Evolutionary conservation across 768 basidiomycete genomes (phyloP).

Genomic region (Punctularia strigosozonata): DNA sequence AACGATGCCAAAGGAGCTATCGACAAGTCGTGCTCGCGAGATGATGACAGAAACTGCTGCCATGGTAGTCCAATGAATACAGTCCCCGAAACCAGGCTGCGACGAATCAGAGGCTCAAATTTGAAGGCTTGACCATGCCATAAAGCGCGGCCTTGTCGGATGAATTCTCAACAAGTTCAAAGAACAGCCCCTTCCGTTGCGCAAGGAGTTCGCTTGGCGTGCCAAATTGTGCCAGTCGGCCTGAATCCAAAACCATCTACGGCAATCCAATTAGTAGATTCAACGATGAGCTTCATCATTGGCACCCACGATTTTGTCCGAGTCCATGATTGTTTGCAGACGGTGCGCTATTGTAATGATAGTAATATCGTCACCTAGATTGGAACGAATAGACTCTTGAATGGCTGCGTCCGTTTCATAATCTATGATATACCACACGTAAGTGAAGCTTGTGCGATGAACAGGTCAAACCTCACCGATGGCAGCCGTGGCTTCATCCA

Average conservation of each 20-base stretch:
- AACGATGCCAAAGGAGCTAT: too few species aligned
- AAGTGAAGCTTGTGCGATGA: slow-evolving; percentile 9
- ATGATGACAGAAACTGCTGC: too few species aligned
- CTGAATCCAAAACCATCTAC: slow-evolving; percentile 6
- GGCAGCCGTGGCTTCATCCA: slow-evolving; percentile 12
- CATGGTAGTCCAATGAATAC: too few species aligned
- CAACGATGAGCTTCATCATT: not conserved
- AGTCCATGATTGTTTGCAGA: slow-evolving; percentile 22
- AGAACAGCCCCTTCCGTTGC: not conserved
- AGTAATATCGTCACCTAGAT: slow-evolving; percentile 27
- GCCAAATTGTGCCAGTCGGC: not conserved
- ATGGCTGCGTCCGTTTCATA: slow-evolving; percentile 37
- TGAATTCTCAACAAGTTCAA: not conserved
- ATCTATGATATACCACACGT: too few species aligned
- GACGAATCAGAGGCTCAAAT: too few species aligned
- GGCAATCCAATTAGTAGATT: not conserved
- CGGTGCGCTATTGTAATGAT: slow-evolving; percentile 26
- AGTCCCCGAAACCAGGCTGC: too few species aligned
- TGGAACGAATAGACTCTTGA: slow-evolving; percentile 26
- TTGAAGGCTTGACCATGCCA: too few species aligned
- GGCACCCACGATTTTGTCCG: slow-evolving; percentile 28
- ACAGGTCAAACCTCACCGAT: slow-evolving; percentile 12
- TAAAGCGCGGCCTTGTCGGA: not conserved
- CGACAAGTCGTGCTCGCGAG: too few species aligned
- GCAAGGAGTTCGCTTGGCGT: not conserved